Percentiles rank a stretch among this genome's conserved stretches.
These are phyloP conservation scores for Posidonia australis DNA, from an alignment of 106 monocot genomes.

Conservation along the genomic window DNA sequence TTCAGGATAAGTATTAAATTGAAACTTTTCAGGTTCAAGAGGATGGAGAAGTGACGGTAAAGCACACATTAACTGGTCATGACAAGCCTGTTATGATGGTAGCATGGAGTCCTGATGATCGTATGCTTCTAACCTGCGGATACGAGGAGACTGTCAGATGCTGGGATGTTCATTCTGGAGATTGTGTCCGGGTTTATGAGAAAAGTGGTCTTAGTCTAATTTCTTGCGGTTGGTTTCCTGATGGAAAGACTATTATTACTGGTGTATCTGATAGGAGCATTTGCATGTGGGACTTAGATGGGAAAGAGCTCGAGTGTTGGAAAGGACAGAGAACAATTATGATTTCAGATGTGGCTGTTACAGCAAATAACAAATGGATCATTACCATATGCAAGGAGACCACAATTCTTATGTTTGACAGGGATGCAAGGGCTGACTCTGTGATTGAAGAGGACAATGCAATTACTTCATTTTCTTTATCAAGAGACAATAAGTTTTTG, in stretches of 20 bases:
- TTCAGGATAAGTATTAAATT: background rate
- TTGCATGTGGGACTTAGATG: constrained; percentile 57
- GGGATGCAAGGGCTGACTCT: constrained; percentile 39
- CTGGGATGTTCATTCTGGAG: constrained; percentile 62
- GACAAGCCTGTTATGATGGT: constrained; percentile 70
- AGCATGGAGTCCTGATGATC: constrained; percentile 73
- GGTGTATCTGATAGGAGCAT: constrained; percentile 48
- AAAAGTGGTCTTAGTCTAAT: constrained; percentile 44
- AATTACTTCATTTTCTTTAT: constrained; percentile 77
- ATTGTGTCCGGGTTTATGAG: constrained; percentile 51
- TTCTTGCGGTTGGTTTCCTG: constrained; percentile 79
- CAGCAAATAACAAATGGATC: constrained; percentile 42
- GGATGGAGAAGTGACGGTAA: constrained; percentile 28
- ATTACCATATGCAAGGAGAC: constrained; percentile 46
- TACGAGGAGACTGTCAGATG: constrained; percentile 57
- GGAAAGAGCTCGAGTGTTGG: constrained; percentile 54
- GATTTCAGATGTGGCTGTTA: constrained; percentile 62
- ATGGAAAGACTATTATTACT: constrained; percentile 48
- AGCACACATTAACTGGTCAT: constrained; percentile 65
- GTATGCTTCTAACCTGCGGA: constrained; percentile 76
- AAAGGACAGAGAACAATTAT: constrained; percentile 48
- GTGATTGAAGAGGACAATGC: constrained; percentile 56
- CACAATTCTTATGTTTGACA: constrained; percentile 48
- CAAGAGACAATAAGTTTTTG: constrained; percentile 59
- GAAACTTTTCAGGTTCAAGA: background rate